Conservation (phyloP, 1,139 yeast species). For the Pichia sp. region DNA sequence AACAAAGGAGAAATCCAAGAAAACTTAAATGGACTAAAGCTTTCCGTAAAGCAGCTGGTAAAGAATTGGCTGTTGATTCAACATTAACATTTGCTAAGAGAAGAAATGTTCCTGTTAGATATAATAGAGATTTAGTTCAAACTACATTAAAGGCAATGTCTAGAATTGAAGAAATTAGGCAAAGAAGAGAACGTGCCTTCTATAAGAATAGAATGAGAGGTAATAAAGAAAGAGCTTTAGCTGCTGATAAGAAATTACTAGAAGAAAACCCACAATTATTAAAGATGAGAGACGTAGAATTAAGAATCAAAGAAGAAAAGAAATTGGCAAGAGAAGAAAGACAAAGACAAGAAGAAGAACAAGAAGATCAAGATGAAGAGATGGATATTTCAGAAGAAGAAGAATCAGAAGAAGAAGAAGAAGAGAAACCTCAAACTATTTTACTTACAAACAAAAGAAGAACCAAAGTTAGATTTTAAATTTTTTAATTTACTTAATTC, state of each 20-base stretch:
- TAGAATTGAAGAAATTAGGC: constrained; percentile 92
- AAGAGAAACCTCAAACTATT: constrained; percentile 64
- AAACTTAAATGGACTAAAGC: constrained; percentile 98
- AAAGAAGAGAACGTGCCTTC: constrained; percentile 96
- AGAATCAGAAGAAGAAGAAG: constrained; percentile 37
- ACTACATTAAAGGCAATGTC: constrained; percentile 94
- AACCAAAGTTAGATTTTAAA: constrained; percentile 28
- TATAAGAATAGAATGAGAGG: constrained; percentile 99
- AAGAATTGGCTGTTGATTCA: constrained; percentile 95
- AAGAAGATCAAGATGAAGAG: constrained; percentile 29
- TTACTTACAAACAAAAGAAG: constrained; percentile 62
- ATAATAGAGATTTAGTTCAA: constrained; percentile 92
- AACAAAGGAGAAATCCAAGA: constrained; percentile 98
- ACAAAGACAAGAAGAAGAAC: constrained; percentile 35
- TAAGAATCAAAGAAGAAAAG: constrained; percentile 74
- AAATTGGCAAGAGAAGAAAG: constrained; percentile 45
- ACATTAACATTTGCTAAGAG: constrained; percentile 95
- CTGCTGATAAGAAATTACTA: constrained; percentile 81
- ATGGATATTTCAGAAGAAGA: constrained; percentile 34
- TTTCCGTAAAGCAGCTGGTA: constrained; percentile 98
- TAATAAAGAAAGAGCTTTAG: constrained; percentile 80
- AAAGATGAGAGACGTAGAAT: constrained; percentile 88
- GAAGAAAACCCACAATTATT: constrained; percentile 83
- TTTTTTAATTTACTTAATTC: too few species aligned
- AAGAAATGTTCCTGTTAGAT: constrained; percentile 96